These are phyloP conservation scores for Rhytidhysteron rufulum DNA, from an alignment of 2,329 filamentous ascomycete genomes.

Conservation along the genomic window DNA sequence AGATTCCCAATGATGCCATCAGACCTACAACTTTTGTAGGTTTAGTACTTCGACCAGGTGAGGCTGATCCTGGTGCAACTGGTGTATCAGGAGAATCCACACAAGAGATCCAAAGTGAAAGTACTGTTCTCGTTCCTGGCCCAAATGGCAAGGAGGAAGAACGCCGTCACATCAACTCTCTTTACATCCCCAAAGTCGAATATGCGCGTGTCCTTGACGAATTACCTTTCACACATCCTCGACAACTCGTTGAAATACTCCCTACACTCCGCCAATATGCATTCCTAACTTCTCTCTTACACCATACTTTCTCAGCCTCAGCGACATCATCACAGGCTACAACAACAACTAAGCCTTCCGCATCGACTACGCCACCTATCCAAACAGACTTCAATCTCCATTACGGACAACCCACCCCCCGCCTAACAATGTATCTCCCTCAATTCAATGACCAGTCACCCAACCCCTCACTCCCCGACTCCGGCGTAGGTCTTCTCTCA, in stretches of 20 bases:
- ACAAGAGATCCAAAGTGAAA: slow-evolving; percentile 51
- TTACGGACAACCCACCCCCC: slow-evolving; percentile 30
- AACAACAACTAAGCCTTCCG: slow-evolving; percentile 9
- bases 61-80: slow-evolving; percentile 53
- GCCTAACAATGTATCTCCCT: slow-evolving; percentile 26
- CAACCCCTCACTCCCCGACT: slow-evolving; percentile 5
- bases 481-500: slow-evolving; percentile 7
- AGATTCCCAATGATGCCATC: slow-evolving; percentile 53
- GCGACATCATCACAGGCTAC: slow-evolving; percentile 11
- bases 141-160: slow-evolving; percentile 20
- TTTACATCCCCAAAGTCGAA: slow-evolving; percentile 70
- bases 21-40: slow-evolving; percentile 43
- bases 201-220: slow-evolving; percentile 65
- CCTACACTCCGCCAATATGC: slow-evolving; percentile 71
- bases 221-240: slow-evolving; percentile 73
- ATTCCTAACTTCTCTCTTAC: slow-evolving; percentile 62
- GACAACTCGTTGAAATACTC: slow-evolving; percentile 70
- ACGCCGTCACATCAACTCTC: slow-evolving; percentile 50
- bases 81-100: slow-evolving; percentile 22
- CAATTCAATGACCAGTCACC: slow-evolving; percentile 18
- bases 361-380: slow-evolving; percentile 12
- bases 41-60: slow-evolving; percentile 49
- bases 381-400: slow-evolving; percentile 29
- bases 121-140: slow-evolving; percentile 41
- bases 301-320: slow-evolving; percentile 54